Evolutionary conservation across 371 early-diverging fungal genomes (phyloP).

Genomic region (Mortierella sp.): DNA sequence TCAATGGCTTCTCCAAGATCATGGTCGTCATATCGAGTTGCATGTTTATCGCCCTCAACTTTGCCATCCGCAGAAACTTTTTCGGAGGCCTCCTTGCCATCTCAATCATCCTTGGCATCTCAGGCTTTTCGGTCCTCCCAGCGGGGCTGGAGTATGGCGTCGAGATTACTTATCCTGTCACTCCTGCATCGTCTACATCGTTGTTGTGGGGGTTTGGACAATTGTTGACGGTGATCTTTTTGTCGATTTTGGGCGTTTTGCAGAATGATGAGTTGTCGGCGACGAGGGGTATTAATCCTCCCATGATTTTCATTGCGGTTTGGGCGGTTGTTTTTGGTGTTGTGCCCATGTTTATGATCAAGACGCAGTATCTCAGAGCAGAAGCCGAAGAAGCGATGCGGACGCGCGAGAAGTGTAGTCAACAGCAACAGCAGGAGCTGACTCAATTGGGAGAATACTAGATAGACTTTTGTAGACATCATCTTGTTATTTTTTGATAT

Average conservation of each 20-base stretch:
- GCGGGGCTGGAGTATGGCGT: conserved; percentile 67
- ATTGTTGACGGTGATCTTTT: conserved; percentile 64
- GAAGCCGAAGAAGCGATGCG: conserved; percentile 4
- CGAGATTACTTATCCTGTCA: conserved; percentile 70
- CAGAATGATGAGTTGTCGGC: conserved; percentile 44
- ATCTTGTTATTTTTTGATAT: not conserved
- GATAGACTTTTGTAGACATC: not conserved
- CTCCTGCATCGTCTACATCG: conserved; percentile 67
- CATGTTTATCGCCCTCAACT: conserved; percentile 63
- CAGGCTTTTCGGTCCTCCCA: conserved; percentile 66
- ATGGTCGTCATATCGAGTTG: conserved; percentile 65
- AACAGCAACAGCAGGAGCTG: not conserved
- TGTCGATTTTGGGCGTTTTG: conserved; percentile 61
- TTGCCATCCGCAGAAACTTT: conserved; percentile 63
- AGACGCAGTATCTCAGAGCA: not conserved
- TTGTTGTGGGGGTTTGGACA: conserved; percentile 67
- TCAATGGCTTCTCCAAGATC: conserved; percentile 60
- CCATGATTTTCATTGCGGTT: conserved; percentile 49
- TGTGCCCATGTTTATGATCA: conserved; percentile 9
- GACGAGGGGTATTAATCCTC: conserved; percentile 38
- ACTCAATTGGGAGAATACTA: not conserved
- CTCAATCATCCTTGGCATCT: conserved; percentile 63
- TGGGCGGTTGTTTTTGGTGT: conserved; percentile 12
- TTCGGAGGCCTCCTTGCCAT: conserved; percentile 63
- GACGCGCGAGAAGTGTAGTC: not conserved